Conservation (phyloP, 202 grass and related monocot species). For the Carex arenaria region DNA sequence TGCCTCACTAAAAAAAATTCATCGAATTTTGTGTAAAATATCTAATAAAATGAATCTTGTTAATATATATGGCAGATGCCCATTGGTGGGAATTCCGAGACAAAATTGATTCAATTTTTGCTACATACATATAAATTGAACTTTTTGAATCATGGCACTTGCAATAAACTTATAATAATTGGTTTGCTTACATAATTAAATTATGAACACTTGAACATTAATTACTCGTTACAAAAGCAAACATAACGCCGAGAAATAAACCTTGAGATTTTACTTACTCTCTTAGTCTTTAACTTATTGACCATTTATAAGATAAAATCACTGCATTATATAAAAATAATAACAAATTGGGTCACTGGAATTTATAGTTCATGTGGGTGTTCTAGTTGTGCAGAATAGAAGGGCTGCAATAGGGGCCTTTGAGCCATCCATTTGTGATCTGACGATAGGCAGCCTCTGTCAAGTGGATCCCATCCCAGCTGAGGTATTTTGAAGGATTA, state of each 20-base stretch:
- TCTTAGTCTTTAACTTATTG: constrained; percentile 8
- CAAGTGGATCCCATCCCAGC: constrained; percentile 87
- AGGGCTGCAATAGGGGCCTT: constrained; percentile 61
- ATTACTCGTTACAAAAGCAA: neutral
- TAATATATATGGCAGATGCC: too few relatives aligned
- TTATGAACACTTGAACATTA: constrained; percentile 4
- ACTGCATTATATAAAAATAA: constrained; percentile 3
- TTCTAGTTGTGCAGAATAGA: constrained; percentile 40
- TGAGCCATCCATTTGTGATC: constrained; percentile 76
- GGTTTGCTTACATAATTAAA: neutral
- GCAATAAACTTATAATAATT: neutral
- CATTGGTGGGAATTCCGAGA: too few relatives aligned
- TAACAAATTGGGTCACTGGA: neutral
- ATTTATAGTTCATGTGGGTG: neutral
- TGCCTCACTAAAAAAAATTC: too few relatives aligned
- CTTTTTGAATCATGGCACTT: neutral
- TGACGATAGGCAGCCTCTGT: constrained; percentile 74
- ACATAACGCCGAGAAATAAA: neutral
- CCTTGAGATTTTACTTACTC: neutral
- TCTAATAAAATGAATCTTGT: too few relatives aligned
- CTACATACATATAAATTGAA: too few relatives aligned
- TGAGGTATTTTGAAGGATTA: constrained; percentile 47
- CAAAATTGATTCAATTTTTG: neutral
- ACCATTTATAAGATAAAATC: neutral
- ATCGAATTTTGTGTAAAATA: too few relatives aligned